Conservation (phyloP, 73 alveolate genomes). For the Stentor roeselii region DNA sequence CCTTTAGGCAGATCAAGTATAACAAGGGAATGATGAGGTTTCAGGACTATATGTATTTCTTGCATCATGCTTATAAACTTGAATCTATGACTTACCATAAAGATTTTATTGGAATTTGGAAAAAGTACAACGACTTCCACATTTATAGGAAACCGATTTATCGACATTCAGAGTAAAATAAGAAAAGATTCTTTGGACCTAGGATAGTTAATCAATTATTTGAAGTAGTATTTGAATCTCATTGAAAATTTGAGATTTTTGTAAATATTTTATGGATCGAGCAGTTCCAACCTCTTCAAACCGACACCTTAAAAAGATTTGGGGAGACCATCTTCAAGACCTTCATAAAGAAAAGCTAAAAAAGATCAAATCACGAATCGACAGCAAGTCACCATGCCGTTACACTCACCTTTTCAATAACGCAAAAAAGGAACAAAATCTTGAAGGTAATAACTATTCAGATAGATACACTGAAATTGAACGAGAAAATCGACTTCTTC, state of each 20-base stretch:
- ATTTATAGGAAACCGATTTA: constrained; percentile 16
- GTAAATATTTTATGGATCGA: no score
- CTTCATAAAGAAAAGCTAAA: constrained; percentile 48
- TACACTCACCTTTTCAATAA: constrained; percentile 40
- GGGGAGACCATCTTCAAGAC: constrained; percentile 43
- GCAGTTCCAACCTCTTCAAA: constrained; percentile 62
- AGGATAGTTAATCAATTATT: no score
- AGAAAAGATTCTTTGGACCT: not conserved
- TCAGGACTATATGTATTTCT: constrained; percentile 76
- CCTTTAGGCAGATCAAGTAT: constrained; percentile 49
- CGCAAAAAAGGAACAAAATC: constrained; percentile 49
- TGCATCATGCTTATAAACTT: constrained; percentile 76
- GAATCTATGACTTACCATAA: constrained; percentile 61
- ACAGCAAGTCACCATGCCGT: constrained; percentile 40
- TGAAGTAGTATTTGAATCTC: no score
- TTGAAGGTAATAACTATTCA: constrained; percentile 32
- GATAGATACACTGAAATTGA: constrained; percentile 59
- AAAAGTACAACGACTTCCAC: constrained; percentile 31
- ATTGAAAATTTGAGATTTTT: no score
- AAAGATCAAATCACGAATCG: constrained; percentile 39
- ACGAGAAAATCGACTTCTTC: constrained; percentile 57
- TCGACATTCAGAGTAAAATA: not conserved
- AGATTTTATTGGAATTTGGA: constrained; percentile 82
- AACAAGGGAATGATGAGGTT: constrained; percentile 58
- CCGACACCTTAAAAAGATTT: constrained; percentile 41